Base-by-base conservation (phyloP, 345 rosid genomes). In the Punica granatum region DNA sequence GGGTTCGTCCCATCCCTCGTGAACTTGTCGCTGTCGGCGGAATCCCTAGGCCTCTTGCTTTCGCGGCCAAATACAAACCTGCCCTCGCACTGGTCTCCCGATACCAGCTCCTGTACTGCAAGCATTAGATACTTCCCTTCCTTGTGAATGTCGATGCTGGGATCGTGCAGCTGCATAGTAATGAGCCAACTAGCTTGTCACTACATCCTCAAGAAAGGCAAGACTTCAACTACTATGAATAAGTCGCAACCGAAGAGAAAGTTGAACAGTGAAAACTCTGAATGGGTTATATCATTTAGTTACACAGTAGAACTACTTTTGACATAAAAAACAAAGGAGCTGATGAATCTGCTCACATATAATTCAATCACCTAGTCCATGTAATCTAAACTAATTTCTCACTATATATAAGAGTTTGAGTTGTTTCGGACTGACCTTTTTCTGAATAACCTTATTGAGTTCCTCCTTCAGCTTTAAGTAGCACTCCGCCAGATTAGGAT, bases 71-170 rank as follows among this genome's bases (percentile, higher is more conserved):
- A 94, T 18, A 94, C 99, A 54, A 91, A 94, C 68, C 95, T 84
- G 26, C 99, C 99, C 85, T 94, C 99, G 67, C 97, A 89, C 75
- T 83, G 90, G 79, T 94, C 99, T 67, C 96, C 97, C 7, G 90
- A 81, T 2, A 89, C 92, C 58, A 94, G 86, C 80, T 91, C 99
- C 73, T 91, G 96, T 70, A 94, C 86, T 16, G 99, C 93, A 64
- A 85, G 88, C 88, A 91, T 81, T 54, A 94, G 83, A 79, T 94
- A 88, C 65, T 89, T 91, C 63, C 93, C 99, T 85, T 89, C 96
- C 82, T 84, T 88, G 80, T 81, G 84, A 44, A 91, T 84, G 77
- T 91, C 99, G 42, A 85, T 18, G 69, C 68, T 77, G 37, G 89
- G 92, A 81, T 91, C 84, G 72, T 85, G 75, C 67, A 94, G 98